phyloP scores from a whole-genome alignment of 108 stramenopile genomes.

The Nitzschia sp. region DNA sequence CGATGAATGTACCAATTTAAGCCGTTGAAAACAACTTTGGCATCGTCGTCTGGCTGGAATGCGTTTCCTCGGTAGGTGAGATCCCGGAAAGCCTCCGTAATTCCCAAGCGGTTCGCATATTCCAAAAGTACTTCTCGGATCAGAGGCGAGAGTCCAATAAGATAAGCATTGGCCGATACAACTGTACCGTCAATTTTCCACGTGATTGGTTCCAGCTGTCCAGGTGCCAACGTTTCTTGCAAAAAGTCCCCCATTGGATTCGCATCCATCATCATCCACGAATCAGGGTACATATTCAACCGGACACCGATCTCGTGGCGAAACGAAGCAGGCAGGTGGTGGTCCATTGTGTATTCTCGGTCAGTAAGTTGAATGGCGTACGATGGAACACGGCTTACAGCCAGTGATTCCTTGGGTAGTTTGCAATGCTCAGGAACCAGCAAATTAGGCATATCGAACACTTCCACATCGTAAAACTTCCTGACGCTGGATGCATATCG shows the following conservation, averaged over 20 bases:
- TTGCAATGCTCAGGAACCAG: neutral
- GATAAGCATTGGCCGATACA: constrained; percentile 41
- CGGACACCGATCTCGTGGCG: constrained; percentile 50
- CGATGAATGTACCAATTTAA: constrained; percentile 33
- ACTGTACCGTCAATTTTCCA: constrained; percentile 36
- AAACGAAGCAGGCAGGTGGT: constrained; percentile 32
- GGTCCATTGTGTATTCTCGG: constrained; percentile 29
- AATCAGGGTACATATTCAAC: constrained; percentile 37
- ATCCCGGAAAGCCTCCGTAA: constrained; percentile 38
- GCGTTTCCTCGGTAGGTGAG: constrained; percentile 24
- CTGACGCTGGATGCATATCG: neutral
- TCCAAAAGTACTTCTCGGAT: constrained; percentile 35
- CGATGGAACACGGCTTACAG: constrained; percentile 5
- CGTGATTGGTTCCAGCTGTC: constrained; percentile 51
- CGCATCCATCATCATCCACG: constrained; percentile 30
- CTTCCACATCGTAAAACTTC: constrained; percentile 12
- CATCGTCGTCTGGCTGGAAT: constrained; percentile 3
- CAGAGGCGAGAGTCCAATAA: constrained; percentile 34
- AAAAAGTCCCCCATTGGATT: constrained; percentile 43
- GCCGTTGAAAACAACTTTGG: constrained; percentile 5
- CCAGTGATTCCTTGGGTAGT: constrained; percentile 2
- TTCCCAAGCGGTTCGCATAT: constrained; percentile 46
- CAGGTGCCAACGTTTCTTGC: constrained; percentile 36
- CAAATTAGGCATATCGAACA: constrained; percentile 15
- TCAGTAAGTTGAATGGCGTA: constrained; percentile 23